Percentiles rank a stretch among this genome's conserved stretches.
Evolutionary conservation across 345 rosid genomes (phyloP).

Genomic region (thale cress (Arabidopsis thaliana)): TAIR10.1 NC_003076.8:7402001-7402500

Average conservation of each 20-base stretch:
- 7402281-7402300: neutral
- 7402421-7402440: neutral
- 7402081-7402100: slow-evolving; percentile 7
- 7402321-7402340: neutral
- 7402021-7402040: neutral
- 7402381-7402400: neutral
- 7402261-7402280: neutral
- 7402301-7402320: slow-evolving; percentile 26
- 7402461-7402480: neutral
- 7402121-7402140: slow-evolving; percentile 3
- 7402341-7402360: neutral
- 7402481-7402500: slow-evolving; percentile 17
- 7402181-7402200: neutral
- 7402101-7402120: neutral
- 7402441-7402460: slow-evolving; percentile 4
- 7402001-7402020: neutral
- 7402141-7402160: slow-evolving; percentile 7
- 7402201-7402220: neutral
- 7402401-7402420: slow-evolving; percentile 17
- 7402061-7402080: neutral
- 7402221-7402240: slow-evolving; percentile 14
- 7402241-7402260: neutral
- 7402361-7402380: slow-evolving; percentile 23
- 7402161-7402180: neutral
- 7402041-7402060: neutral